phyloP scores from a whole-genome alignment of 805 yeast species.

The Saccharomycopsis javanensis region DNA sequence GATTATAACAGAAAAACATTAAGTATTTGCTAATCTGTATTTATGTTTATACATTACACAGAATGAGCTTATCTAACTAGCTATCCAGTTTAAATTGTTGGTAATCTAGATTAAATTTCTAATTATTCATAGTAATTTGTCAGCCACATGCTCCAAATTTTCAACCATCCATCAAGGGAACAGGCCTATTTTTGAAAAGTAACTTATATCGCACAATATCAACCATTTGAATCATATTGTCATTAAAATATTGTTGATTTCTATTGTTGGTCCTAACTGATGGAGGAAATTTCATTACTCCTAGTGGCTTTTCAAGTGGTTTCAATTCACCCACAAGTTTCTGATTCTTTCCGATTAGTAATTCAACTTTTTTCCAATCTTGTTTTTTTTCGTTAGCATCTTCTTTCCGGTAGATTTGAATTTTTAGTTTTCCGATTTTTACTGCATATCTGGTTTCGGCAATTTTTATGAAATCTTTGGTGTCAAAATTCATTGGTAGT shows the following conservation, averaged over 20 bases:
- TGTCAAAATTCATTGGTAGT: slow-evolving; percentile 1
- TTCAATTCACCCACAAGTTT: slow-evolving; percentile 54
- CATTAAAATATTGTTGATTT: slow-evolving; percentile 18
- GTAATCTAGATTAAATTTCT: too few relatives aligned
- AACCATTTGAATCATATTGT: slow-evolving; percentile 36
- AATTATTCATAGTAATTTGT: too few relatives aligned
- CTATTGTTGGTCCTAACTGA: slow-evolving; percentile 5
- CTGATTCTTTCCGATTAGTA: slow-evolving; percentile 62
- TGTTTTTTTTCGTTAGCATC: neutral
- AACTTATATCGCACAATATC: slow-evolving; percentile 53
- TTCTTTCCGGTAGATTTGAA: neutral
- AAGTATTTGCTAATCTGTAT: too few relatives aligned
- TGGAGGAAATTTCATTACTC: slow-evolving; percentile 41
- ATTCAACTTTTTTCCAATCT: slow-evolving; percentile 11
- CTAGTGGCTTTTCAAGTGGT: slow-evolving; percentile 55
- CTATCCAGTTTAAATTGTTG: too few relatives aligned
- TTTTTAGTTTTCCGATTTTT: slow-evolving; percentile 8
- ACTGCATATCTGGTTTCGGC: slow-evolving; percentile 1
- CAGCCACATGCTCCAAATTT: neutral
- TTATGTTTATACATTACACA: too few relatives aligned
- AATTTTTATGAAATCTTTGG: neutral
- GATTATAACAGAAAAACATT: too few relatives aligned
- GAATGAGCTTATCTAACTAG: too few relatives aligned
- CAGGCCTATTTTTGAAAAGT: slow-evolving; percentile 57
- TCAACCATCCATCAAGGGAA: slow-evolving; percentile 33